Conservation (phyloP, 129 eudicot genomes). For the Rutidosis leptorrhynchoides region DNA sequence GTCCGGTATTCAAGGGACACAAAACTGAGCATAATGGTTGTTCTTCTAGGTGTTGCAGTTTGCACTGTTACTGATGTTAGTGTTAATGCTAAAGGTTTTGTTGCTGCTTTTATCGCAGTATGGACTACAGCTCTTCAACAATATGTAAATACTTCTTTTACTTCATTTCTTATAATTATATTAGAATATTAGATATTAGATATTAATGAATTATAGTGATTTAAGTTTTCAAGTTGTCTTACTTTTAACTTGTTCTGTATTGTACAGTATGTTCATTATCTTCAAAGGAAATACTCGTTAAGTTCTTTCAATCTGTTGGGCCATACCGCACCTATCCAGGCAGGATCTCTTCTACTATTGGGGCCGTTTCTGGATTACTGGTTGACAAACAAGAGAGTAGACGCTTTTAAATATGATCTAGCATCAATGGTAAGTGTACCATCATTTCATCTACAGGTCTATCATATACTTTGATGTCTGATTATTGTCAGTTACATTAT, state of each 20-base stretch:
- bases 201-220: too few relatives aligned
- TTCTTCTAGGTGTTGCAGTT: conserved; percentile 71
- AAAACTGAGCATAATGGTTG: conserved; percentile 61
- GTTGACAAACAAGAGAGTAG: conserved; percentile 72
- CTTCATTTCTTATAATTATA: too few relatives aligned
- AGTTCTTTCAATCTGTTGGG: conserved; percentile 88
- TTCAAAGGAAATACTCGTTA: conserved; percentile 79
- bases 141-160: too few relatives aligned
- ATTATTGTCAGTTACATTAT: background rate
- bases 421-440: conserved; percentile 60
- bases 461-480: background rate
- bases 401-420: conserved; percentile 44
- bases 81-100: conserved; percentile 71
- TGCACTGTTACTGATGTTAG: conserved; percentile 85
- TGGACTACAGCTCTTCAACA: conserved; percentile 86
- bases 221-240: too few relatives aligned
- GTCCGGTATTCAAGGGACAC: conserved; percentile 71
- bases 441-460: background rate
- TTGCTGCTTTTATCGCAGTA: conserved; percentile 76
- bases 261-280: conserved; percentile 80
- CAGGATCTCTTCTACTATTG: conserved; percentile 63
- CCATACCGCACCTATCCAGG: conserved; percentile 91
- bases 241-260: background rate
- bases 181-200: too few relatives aligned
- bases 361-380: conserved; percentile 93